Base-by-base conservation (phyloP, 2,329 filamentous ascomycete species). In the Cordyceps pruinosa region DNA sequence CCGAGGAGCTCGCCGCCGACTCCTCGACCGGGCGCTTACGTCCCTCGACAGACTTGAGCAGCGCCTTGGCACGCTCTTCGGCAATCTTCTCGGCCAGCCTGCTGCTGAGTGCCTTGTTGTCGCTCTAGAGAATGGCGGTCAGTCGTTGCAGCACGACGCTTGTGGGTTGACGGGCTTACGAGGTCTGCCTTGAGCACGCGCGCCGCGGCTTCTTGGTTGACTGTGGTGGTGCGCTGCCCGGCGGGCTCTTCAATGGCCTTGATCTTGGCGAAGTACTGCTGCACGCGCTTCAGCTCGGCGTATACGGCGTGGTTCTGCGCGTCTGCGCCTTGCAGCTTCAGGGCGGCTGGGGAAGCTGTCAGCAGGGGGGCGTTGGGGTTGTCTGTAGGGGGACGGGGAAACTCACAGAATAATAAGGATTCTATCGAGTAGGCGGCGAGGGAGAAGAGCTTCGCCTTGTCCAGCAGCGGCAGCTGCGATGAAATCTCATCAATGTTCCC, bases 381-480 rank as follows among this genome's bases (percentile, higher is more conserved):
- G 4, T 23, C 1, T 13, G 34, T 8, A 15, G n/a, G 23, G 8
- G n/a, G n/a, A n/a, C 21, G 45, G 17, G 21, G 30, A 44, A 53
- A 68, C 83, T 61, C 73, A 91, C 89, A 88, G 72, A 96, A 97
- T 8, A 99, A 75, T 10, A 96, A 76, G 0, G 92, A 95, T 68
- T 97, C 93, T 61, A 99, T 86, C 0, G 92, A 83, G 70, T 97
- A 99, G 19, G 90, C 88, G 52, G 87, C 80, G 21, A 96, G 78
- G n/a, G 94, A 86, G 69, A 95, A 90, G 59, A 97, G 84, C 74
- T 97, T 97, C 8, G 94, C 91, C 75, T 90, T 92, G 76, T 97
- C 93, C 60, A 99, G 80, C n/a, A 97, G 79, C 2, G 93, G 92
- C 28, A 97, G 79, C 68, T 90, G 90, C 56, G 84, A 86, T 5